A percentile compares a stretch with the other conserved stretches of the same genome.
phyloP scores from a whole-genome alignment of 352 stramenopile genomes.

The Plasmopara muralis region DNA sequence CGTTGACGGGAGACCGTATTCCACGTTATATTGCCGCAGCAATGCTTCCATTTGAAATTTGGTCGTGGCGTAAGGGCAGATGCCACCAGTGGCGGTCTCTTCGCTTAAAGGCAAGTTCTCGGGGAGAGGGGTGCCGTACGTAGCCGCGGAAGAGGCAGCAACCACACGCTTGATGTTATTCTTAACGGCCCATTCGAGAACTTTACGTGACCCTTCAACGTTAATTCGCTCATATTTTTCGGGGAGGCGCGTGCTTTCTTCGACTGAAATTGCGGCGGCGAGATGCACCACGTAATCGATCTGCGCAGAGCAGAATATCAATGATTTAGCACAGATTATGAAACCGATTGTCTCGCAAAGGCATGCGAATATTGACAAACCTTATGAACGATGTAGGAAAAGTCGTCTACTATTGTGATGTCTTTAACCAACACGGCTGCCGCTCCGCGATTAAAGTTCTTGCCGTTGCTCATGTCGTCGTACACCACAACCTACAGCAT shows the following conservation, averaged over 20 bases:
- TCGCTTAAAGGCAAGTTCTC: conserved; percentile 70
- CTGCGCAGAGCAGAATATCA: conserved; percentile 17
- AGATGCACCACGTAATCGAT: conserved; percentile 82
- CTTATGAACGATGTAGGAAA: conserved; percentile 75
- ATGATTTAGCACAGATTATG: background rate
- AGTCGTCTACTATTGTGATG: conserved; percentile 76
- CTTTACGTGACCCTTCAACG: conserved; percentile 72
- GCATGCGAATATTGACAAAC: conserved; percentile 14
- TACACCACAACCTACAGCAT: conserved; percentile 66
- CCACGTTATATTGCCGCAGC: conserved; percentile 62
- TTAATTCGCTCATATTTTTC: conserved; percentile 86
- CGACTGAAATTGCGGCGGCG: conserved; percentile 76
- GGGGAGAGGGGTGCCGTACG: conserved; percentile 55
- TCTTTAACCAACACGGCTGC: conserved; percentile 77
- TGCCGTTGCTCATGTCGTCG: conserved; percentile 86
- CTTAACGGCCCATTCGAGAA: conserved; percentile 70
- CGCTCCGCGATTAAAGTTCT: conserved; percentile 75
- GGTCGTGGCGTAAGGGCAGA: conserved; percentile 75
- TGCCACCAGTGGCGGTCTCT: conserved; percentile 64
- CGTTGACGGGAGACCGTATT: conserved; percentile 66
- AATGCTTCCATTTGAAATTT: conserved; percentile 84
- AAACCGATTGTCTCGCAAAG: too few relatives aligned
- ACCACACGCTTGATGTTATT: conserved; percentile 76
- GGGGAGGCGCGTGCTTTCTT: conserved; percentile 76
- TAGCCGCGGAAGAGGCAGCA: conserved; percentile 68